phyloP scores from a whole-genome alignment of 75 land plant genomes.

The Selaginella moellendorffii region DNA sequence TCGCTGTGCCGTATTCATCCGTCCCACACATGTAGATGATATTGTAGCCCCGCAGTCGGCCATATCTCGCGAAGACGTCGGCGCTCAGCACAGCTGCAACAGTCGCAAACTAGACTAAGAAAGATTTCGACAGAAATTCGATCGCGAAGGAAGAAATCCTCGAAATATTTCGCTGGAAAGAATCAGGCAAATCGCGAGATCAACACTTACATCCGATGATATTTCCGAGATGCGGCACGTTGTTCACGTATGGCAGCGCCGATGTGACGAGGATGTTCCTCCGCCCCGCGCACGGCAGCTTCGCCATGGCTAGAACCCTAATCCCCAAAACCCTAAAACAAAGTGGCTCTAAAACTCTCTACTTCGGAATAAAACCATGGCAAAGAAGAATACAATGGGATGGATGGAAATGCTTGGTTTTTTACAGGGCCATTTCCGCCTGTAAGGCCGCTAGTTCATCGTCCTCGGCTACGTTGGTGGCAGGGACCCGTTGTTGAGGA shows the following conservation, averaged over 20 bases:
- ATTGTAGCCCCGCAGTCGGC: conserved; percentile 71
- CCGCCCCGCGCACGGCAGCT: conserved; percentile 26
- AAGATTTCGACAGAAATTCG: neutral
- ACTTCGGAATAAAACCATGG: neutral
- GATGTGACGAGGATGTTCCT: conserved; percentile 69
- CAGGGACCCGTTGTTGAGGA: conserved; percentile 8
- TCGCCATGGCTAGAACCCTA: neutral
- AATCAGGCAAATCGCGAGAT: too few species aligned
- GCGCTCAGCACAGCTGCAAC: conserved; percentile 75
- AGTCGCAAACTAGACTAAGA: neutral
- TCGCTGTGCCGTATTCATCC: conserved; percentile 97
- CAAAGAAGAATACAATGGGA: neutral
- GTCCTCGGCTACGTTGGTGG: conserved; percentile 9
- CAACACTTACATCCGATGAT: conserved; percentile 58
- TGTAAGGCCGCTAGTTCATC: conserved; percentile 23
- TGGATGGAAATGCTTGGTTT: neutral
- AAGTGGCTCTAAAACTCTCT: neutral
- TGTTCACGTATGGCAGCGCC: conserved; percentile 87
- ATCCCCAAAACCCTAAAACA: neutral
- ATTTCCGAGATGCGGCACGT: conserved; percentile 88
- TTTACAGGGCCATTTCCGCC: conserved; percentile 23
- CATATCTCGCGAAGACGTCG: conserved; percentile 90
- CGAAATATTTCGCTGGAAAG: neutral
- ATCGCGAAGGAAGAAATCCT: neutral
- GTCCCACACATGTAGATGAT: conserved; percentile 87